phyloP scores from a whole-genome alignment of 1,284 basidiomycete species.

The Cryptococcus sp. region DNA sequence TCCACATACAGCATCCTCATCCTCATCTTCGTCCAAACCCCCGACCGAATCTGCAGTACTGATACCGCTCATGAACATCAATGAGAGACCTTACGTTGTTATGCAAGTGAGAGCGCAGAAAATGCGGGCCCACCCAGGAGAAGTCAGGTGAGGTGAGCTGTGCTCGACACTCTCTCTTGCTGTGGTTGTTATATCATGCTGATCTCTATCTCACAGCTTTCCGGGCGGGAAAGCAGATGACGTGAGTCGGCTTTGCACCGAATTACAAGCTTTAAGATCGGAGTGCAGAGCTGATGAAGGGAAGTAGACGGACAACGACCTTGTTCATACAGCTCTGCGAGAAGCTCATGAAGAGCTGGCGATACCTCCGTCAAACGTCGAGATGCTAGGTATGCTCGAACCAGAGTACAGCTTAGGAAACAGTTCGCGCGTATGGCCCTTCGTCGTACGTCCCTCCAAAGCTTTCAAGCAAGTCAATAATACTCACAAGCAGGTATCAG shows the following conservation, averaged over 20 bases:
- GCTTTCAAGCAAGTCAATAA: background rate
- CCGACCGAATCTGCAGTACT: constrained; percentile 40
- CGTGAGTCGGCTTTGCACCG: constrained; percentile 23
- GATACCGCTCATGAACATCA: constrained; percentile 45
- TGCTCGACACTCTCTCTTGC: background rate
- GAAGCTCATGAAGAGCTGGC: constrained; percentile 46
- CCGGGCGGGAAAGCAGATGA: constrained; percentile 42
- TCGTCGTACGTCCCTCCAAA: constrained; percentile 33
- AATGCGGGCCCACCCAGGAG: constrained; percentile 44
- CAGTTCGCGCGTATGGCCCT: constrained; percentile 44
- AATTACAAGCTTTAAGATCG: background rate
- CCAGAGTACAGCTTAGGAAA: constrained; percentile 48
- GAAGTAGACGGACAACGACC: constrained; percentile 27
- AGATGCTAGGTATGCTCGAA: constrained; percentile 40
- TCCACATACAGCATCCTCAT: constrained; percentile 27
- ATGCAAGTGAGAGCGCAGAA: constrained; percentile 36
- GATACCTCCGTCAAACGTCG: constrained; percentile 30
- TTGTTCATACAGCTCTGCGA: constrained; percentile 39
- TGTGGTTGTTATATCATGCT: background rate
- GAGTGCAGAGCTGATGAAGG: background rate
- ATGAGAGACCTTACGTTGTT: constrained; percentile 32
- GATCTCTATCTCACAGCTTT: constrained; percentile 24
- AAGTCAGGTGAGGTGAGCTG: constrained; percentile 39
- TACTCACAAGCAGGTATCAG: constrained; percentile 5
- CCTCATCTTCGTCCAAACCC: background rate